Evolutionary conservation across 148 eudicot genomes (phyloP), one percentile per base, ranked within the genome.

Genomic region (Persicaria tinctoria): DNA sequence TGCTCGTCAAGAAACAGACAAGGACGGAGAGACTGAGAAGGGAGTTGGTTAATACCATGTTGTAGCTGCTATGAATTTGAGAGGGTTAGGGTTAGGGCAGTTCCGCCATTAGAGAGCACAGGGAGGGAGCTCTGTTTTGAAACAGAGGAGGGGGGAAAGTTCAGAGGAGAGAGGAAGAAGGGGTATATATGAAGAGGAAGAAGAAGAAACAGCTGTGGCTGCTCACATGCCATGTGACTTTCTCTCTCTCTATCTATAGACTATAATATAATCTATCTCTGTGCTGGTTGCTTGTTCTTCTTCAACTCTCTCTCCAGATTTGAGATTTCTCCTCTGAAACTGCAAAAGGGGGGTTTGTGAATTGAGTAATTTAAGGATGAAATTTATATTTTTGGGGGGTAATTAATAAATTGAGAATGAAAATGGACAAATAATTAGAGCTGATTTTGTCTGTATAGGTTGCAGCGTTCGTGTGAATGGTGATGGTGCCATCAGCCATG

Each of bases 381-480:
- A 64, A 6, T 64, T 41, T 38, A 13, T 64, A 13, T 5, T 32
- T 11, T 10, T 6, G 2, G 27, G 1, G 6, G 32, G 12, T 62
- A 11, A 59, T 20, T 49, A 49, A 8, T 18, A 20, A 59, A 4
- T 18, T 44, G 46, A 3, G 4, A 63, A 63, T 63, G 27, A 23
- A 23, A 23, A 23, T 23, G 27, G 27, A 23, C 27, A 23, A 23
- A 23, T 23, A 23, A 23, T 23, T 23, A 23, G 11, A 64, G 38
- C 41, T 64, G 18, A 38, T 46, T 64, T 64, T 64, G 70, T 64
- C 70, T 64, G 48, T 41, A 64, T 64, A 64, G 70, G 70, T 64
- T 64, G 70, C 70, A 64, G 70, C 70, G 70, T 64, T 38, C 70
- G 70, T 64, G 70, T 13, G 70, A 23, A 64, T 64, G 70, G 70